Conservation (phyloP, 2,329 filamentous ascomycete genomes). For the Pseudopithomyces maydicus region DNA sequence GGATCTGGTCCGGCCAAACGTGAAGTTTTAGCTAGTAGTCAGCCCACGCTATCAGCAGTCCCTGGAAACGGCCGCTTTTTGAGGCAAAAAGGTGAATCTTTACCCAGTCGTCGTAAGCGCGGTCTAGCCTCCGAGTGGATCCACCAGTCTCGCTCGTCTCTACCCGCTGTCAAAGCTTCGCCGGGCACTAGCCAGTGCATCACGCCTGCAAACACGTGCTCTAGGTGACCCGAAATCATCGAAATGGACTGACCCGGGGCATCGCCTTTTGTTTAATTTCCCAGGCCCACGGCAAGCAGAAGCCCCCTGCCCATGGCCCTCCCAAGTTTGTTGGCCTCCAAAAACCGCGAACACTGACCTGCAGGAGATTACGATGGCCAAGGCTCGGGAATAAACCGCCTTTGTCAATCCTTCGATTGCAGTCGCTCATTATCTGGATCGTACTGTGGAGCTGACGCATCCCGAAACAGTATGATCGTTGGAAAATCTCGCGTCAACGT, state of each 20-base stretch:
- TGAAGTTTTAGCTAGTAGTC: no score
- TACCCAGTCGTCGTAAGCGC: neutral
- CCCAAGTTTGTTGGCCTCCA: no score
- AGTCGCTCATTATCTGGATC: neutral
- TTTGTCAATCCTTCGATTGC: neutral
- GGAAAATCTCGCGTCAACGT: neutral
- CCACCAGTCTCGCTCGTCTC: constrained; percentile 1
- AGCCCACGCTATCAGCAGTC: no score
- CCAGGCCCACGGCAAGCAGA: neutral
- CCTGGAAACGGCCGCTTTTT: neutral
- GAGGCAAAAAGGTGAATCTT: neutral
- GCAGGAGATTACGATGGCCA: neutral
- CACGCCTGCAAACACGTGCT: neutral
- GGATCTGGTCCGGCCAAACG: no score
- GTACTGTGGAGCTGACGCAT: neutral
- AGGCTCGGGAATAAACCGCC: neutral
- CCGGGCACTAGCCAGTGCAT: neutral
- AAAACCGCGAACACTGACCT: no score
- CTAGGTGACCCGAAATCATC: neutral
- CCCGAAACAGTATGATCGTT: neutral
- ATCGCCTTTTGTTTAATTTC: neutral
- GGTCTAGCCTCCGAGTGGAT: neutral
- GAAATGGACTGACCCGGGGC: neutral
- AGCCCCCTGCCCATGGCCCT: neutral
- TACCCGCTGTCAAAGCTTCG: constrained; percentile 2